Conservation (phyloP, 2,329 filamentous ascomycete genomes). For the Penicillium thymicola region DNA sequence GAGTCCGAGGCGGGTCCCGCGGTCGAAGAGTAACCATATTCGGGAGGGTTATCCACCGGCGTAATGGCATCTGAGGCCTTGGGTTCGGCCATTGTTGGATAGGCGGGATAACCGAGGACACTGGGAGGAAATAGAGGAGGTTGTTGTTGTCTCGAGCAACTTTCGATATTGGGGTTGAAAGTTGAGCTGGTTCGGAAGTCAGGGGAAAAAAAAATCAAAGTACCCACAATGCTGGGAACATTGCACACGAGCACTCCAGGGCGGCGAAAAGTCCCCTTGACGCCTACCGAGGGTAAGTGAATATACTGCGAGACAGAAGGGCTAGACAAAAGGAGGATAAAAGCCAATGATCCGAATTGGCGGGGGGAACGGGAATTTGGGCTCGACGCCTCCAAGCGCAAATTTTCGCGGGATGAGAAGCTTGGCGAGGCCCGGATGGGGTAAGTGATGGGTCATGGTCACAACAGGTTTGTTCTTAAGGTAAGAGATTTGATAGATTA, state of each 20-base stretch:
- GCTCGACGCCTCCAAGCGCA: conserved; percentile 9
- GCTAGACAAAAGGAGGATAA: conserved; percentile 14
- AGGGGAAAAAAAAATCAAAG: conserved; percentile 21
- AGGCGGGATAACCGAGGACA: neutral
- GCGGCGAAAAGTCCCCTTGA: conserved; percentile 4
- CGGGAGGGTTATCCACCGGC: conserved; percentile 16
- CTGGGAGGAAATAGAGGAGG: neutral
- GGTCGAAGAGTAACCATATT: conserved; percentile 11
- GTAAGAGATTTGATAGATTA: no score
- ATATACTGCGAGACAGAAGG: neutral
- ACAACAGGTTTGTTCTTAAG: no score
- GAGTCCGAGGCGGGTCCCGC: conserved; percentile 21
- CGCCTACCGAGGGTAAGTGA: neutral
- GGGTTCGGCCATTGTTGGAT: conserved; percentile 28
- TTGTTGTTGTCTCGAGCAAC: neutral
- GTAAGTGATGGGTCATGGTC: conserved; percentile 3
- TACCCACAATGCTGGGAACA: conserved; percentile 21
- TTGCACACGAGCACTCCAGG: conserved; percentile 18
- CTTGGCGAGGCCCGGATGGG: conserved; percentile 18
- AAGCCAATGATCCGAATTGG: conserved; percentile 9
- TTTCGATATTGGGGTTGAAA: conserved; percentile 1
- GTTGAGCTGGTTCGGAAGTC: conserved; percentile 13
- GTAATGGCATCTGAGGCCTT: conserved; percentile 31
- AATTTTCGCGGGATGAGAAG: conserved; percentile 21
- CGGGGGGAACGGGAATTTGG: conserved; percentile 14